These are phyloP conservation scores for Tolypocladium cylindrosporum DNA, from an alignment of 2,329 filamentous ascomycete species.

Conservation along the genomic window DNA sequence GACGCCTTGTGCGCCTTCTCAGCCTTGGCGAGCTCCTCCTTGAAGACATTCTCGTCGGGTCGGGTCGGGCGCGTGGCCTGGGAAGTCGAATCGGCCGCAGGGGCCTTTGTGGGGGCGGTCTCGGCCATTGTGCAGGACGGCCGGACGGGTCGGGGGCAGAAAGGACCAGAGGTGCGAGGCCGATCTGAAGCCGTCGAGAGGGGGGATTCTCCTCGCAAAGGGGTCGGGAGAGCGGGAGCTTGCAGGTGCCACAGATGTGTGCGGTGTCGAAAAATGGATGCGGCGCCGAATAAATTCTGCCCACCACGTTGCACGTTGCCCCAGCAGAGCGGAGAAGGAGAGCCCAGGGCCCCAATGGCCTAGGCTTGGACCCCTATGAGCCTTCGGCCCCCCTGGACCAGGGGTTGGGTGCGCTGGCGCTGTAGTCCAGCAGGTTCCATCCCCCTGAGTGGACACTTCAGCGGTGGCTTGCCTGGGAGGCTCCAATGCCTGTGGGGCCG, in stretches of 20 bases:
- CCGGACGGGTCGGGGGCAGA: slow-evolving; percentile 20
- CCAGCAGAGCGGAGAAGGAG: background rate
- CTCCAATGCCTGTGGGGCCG: background rate
- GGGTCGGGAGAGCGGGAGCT: slow-evolving; percentile 1
- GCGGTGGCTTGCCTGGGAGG: too few relatives aligned
- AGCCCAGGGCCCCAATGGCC: background rate
- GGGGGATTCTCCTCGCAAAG: background rate
- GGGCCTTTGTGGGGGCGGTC: slow-evolving; percentile 33
- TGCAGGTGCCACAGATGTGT: slow-evolving; percentile 4
- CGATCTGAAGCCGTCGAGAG: background rate
- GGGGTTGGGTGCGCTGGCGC: too few relatives aligned
- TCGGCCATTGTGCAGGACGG: slow-evolving; percentile 29
- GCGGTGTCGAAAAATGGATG: slow-evolving; percentile 1
- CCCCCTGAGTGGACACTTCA: too few relatives aligned
- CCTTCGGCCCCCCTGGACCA: background rate
- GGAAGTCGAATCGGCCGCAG: slow-evolving; percentile 25
- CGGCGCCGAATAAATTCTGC: background rate
- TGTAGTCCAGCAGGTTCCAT: background rate
- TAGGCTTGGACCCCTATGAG: background rate
- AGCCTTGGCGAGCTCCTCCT: slow-evolving; percentile 65
- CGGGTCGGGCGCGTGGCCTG: slow-evolving; percentile 59
- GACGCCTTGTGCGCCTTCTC: slow-evolving; percentile 79
- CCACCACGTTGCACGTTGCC: background rate
- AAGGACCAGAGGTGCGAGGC: slow-evolving; percentile 6
- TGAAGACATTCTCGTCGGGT: slow-evolving; percentile 80